Conservation (phyloP, 2,329 filamentous ascomycete genomes). For the Neocucurbitaria cava region DNA sequence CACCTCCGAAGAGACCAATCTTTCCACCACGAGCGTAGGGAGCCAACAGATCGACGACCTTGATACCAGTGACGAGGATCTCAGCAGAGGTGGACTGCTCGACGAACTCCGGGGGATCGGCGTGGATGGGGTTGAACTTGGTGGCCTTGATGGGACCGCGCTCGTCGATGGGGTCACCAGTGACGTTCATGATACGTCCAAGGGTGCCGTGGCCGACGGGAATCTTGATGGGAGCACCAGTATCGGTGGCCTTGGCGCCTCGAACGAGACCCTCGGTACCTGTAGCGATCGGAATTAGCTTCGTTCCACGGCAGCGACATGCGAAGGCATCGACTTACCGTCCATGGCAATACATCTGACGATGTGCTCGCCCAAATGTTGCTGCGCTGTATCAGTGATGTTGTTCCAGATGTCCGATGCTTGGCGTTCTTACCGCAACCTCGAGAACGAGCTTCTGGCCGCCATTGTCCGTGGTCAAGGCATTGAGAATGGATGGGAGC, state of each 20-base stretch:
- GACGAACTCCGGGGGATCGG: slow-evolving; percentile 87
- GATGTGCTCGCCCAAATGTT: slow-evolving; percentile 99
- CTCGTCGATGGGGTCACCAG: slow-evolving; percentile 99
- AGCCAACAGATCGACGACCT: slow-evolving; percentile 98
- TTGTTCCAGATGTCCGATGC: slow-evolving; percentile 26
- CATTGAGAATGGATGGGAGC: slow-evolving; percentile 97
- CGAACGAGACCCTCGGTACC: slow-evolving; percentile 99
- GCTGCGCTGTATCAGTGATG: slow-evolving; percentile 61
- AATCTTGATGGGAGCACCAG: slow-evolving; percentile 93
- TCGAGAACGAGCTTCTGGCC: slow-evolving; percentile 95
- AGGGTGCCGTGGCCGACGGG: slow-evolving; percentile 93
- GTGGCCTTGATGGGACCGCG: slow-evolving; percentile 95
- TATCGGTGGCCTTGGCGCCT: slow-evolving; percentile 84
- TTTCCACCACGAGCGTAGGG: slow-evolving; percentile 99
- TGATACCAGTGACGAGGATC: slow-evolving; percentile 98
- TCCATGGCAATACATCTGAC: slow-evolving; percentile 99
- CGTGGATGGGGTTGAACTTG: slow-evolving; percentile 90
- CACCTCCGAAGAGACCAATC: slow-evolving; percentile 99
- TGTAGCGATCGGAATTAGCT: slow-evolving; percentile 49
- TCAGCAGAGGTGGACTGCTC: slow-evolving; percentile 97
- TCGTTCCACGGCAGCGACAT: slow-evolving; percentile 5
- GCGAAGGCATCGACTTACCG: slow-evolving; percentile 65
- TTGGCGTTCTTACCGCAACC: slow-evolving; percentile 77
- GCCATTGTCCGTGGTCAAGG: slow-evolving; percentile 88
- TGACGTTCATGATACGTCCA: slow-evolving; percentile 99